Evolutionary conservation across 1,284 basidiomycete species (phyloP).

Genomic region (Nidula niveotomentosa): DNA sequence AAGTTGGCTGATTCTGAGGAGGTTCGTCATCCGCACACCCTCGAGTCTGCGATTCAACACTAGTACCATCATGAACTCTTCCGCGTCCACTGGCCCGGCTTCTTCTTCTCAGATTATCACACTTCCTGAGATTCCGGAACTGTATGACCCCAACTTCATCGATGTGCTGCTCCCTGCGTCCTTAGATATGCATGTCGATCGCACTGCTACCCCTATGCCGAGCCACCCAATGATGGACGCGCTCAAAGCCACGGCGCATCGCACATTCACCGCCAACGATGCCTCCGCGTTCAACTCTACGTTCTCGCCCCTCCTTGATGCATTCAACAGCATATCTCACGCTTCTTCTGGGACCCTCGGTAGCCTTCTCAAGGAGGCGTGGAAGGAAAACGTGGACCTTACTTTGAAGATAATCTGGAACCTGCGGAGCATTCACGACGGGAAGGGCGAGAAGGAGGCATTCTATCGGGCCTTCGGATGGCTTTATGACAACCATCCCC

Average conservation of each 20-base stretch:
- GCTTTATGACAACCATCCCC: constrained; percentile 63
- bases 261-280: constrained; percentile 42
- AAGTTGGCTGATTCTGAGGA: no score
- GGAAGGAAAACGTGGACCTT: constrained; percentile 48
- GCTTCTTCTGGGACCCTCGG: constrained; percentile 22
- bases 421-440: constrained; percentile 60
- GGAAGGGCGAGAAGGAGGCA: constrained; percentile 49
- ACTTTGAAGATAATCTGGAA: constrained; percentile 65
- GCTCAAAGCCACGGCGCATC: constrained; percentile 36
- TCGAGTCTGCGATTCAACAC: not conserved
- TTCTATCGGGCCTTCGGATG: constrained; percentile 65
- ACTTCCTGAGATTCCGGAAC: constrained; percentile 49
- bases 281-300: constrained; percentile 50
- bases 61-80: not conserved
- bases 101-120: constrained; percentile 25
- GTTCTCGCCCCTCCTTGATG: constrained; percentile 46
- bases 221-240: constrained; percentile 54
- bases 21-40: no score
- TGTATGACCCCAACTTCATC: constrained; percentile 49
- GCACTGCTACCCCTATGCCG: constrained; percentile 9
- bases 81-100: constrained; percentile 1
- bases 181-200: constrained; percentile 1
- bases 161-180: constrained; percentile 43
- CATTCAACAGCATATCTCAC: constrained; percentile 33
- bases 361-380: constrained; percentile 39